These are phyloP conservation scores for Hyphopichia khmerensis DNA, from an alignment of 1,139 yeast species.

Conservation along the genomic window DNA sequence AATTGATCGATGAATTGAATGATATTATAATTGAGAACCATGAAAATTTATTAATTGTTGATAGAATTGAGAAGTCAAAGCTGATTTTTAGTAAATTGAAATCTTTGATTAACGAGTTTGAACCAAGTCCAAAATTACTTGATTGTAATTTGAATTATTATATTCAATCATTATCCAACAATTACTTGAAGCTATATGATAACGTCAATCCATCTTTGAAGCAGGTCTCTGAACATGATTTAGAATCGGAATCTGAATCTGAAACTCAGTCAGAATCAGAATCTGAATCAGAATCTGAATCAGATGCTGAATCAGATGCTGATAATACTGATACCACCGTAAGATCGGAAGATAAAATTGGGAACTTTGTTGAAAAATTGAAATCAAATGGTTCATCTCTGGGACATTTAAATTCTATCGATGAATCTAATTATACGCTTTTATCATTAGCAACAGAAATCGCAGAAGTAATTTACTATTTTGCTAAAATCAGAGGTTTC, in stretches of 20 bases:
- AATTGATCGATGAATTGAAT: slow-evolving; percentile 6
- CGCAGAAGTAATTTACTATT: slow-evolving; percentile 48
- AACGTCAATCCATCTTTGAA: neutral
- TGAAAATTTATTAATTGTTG: neutral
- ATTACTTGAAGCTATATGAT: slow-evolving; percentile 20
- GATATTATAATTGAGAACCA: slow-evolving; percentile 5
- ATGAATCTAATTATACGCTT: neutral
- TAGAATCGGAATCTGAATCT: neutral
- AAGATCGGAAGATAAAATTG: neutral
- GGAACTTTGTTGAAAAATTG: neutral
- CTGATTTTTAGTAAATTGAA: slow-evolving; percentile 5
- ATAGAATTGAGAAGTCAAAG: slow-evolving; percentile 2
- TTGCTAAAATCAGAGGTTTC: slow-evolving; percentile 66
- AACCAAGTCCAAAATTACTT: slow-evolving; percentile 53
- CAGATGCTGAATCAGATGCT: neutral
- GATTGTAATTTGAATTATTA: slow-evolving; percentile 38
- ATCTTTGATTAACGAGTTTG: slow-evolving; percentile 42
- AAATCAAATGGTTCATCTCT: neutral
- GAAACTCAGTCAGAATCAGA: neutral
- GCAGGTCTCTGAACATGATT: neutral
- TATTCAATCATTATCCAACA: slow-evolving; percentile 25
- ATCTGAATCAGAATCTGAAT: neutral
- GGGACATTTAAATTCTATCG: neutral
- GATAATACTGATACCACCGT: neutral
- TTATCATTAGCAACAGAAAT: slow-evolving; percentile 6